Base-by-base conservation (phyloP, 192 early-diverging fungal genomes). In the Coemansia sp. region DNA sequence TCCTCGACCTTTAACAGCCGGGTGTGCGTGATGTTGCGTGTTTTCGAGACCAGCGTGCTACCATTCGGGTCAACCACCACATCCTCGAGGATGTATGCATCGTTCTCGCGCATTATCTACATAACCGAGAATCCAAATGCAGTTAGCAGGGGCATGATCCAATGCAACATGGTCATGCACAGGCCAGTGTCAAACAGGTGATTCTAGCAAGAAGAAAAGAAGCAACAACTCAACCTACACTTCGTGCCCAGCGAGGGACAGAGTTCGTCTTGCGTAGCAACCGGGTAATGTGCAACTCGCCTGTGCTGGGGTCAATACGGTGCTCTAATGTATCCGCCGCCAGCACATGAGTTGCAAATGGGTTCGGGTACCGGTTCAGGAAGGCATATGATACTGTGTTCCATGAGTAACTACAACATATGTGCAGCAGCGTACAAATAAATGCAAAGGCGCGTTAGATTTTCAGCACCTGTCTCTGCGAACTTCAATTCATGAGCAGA, bases 311-410 rank as follows among this genome's bases (percentile, higher is more conserved):
- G 65, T 95, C 92, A 5, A 97, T 84, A 44, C 81, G 78, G 26
- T 95, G 85, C 58, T 93, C 94, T 16, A 99, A 84, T n/a, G 96
- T 94, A 81, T 99, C 97, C 21, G 89, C 85, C 4, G 93, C 79
- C 49, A 97, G 76, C 18, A 99, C 97, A 79, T 99, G 97, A 7
- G 88, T 85, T 4, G 97, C 92, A 77, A 93, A 96, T 24, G 97
- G 97, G 74, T 99, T 99, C 50, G 97, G 97, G 82, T 99, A 99
- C 49, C 96, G 90, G 67, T 91, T 76, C 86, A 89, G 94, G 60
- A 97, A 92, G 21, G 95, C 95, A 58, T 85, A 86, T 9, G 95
- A 92, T 54, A 98, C 92, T 57, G 85, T 88, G 32, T 84, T 82
- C 93, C 92, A 95, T 41, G 88, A 84, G 64, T 89, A 80, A 21